phyloP scores from a whole-genome alignment of 73 alveolate species.

The Paramecium octaurelia region DNA sequence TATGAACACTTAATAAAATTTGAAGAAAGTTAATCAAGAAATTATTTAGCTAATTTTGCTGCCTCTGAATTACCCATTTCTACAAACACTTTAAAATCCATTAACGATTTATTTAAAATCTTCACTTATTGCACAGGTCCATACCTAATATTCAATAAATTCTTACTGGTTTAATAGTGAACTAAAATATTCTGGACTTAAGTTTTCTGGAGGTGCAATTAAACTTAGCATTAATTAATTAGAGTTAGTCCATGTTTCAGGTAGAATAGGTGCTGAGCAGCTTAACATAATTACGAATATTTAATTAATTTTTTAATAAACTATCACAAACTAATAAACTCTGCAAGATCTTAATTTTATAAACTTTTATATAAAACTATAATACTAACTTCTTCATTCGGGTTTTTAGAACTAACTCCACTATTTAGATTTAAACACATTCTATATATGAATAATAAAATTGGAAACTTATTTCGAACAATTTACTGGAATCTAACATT shows the following conservation, averaged over 20 bases:
- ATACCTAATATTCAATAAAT: not conserved
- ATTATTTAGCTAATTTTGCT: slow-evolving; percentile 26
- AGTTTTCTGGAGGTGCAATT: slow-evolving; percentile 19
- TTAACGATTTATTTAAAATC: not conserved
- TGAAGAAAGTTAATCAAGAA: slow-evolving; percentile 38
- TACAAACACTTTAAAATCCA: not conserved
- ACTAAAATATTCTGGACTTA: slow-evolving; percentile 28
- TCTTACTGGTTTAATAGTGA: slow-evolving; percentile 2
- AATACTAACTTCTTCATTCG: not conserved
- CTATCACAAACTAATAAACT: not conserved
- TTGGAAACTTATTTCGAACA: not conserved
- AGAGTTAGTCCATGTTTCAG: not conserved
- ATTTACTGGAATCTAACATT: not conserved
- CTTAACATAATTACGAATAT: not conserved
- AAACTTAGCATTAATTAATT: not conserved
- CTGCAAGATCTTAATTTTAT: not conserved
- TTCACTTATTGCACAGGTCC: slow-evolving; percentile 10
- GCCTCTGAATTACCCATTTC: slow-evolving; percentile 14
- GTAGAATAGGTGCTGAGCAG: not conserved
- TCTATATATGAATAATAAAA: not conserved
- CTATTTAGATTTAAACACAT: not conserved
- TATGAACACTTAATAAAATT: slow-evolving; percentile 2
- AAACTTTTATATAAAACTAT: not conserved
- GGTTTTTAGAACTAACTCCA: not conserved
- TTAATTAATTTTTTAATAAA: not conserved